Conservation (phyloP, 805 yeast genomes). For the Zygoascus biomembranicola region DNA sequence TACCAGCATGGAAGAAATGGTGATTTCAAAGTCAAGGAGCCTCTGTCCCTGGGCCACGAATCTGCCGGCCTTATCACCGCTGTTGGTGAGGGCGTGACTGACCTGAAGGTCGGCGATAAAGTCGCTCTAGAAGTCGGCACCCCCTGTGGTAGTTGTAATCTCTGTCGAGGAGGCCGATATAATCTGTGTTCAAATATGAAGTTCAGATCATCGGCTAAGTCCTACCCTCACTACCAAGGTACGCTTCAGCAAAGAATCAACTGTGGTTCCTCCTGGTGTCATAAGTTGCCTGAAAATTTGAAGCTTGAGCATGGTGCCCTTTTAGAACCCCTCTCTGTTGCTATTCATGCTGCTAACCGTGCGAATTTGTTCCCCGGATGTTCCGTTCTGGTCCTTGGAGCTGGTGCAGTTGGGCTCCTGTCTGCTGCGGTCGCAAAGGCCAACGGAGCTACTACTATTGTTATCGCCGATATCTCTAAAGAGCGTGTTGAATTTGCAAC, state of each 20-base stretch:
- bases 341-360: constrained; percentile 67
- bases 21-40: constrained; percentile 60
- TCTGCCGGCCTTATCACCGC: constrained; percentile 69
- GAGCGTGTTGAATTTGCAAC: constrained; percentile 28
- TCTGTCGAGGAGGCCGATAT: constrained; percentile 87
- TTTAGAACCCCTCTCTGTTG: constrained; percentile 81
- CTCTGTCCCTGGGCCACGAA: constrained; percentile 88
- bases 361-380: constrained; percentile 54
- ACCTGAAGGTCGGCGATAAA: constrained; percentile 68
- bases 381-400: constrained; percentile 41
- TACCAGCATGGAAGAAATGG: constrained; percentile 75
- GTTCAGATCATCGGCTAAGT: constrained; percentile 66
- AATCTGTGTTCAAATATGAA: constrained; percentile 79
- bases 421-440: constrained; percentile 73
- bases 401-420: constrained; percentile 56
- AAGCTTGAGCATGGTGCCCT: constrained; percentile 79
- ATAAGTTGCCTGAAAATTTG: constrained; percentile 68
- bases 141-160: constrained; percentile 66
- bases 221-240: constrained; percentile 66
- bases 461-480: constrained; percentile 56
- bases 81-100: constrained; percentile 57
- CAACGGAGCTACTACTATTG: constrained; percentile 50
- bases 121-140: constrained; percentile 87
- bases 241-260: constrained; percentile 38
- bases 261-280: constrained; percentile 75